Evolutionary conservation across 208 protist species (phyloP).

Genomic region (Leishmania amazonensis): DNA sequence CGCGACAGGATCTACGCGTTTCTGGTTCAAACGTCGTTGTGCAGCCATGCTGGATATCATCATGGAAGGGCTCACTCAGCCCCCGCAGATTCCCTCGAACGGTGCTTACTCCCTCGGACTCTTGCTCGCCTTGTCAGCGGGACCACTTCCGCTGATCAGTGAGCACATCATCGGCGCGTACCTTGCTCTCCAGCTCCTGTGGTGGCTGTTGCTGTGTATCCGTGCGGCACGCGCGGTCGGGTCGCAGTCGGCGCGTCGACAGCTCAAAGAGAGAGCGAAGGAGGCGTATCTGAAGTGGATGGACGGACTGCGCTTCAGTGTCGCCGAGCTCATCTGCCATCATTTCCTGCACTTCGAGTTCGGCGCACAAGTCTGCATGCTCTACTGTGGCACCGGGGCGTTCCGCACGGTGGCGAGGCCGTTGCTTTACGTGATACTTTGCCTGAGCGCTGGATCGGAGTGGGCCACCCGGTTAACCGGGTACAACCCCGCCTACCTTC

Average conservation of each 20-base stretch:
- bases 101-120: background rate
- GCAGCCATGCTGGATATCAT: slow-evolving; percentile 3
- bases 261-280: background rate
- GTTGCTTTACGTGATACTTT: slow-evolving; percentile 6
- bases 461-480: slow-evolving; percentile 12
- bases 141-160: background rate
- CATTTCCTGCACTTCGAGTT: background rate
- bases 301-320: slow-evolving; percentile 16
- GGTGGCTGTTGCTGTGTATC: slow-evolving; percentile 22
- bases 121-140: background rate
- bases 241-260: slow-evolving; percentile 14
- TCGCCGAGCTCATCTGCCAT: background rate
- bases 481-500: background rate
- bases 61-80: slow-evolving; percentile 14
- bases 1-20: background rate
- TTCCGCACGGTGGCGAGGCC: slow-evolving; percentile 17
- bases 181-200: slow-evolving; percentile 15
- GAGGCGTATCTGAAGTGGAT: slow-evolving; percentile 13
- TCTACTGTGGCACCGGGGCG: slow-evolving; percentile 21
- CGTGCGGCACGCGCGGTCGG: slow-evolving; percentile 15
- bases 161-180: slow-evolving; percentile 6
- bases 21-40: background rate
- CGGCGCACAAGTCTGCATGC: slow-evolving; percentile 14
- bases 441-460: background rate
- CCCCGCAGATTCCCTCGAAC: background rate